Base-by-base conservation (phyloP, 1,139 yeast species). In the Scheffersomyces insectosa region DNA sequence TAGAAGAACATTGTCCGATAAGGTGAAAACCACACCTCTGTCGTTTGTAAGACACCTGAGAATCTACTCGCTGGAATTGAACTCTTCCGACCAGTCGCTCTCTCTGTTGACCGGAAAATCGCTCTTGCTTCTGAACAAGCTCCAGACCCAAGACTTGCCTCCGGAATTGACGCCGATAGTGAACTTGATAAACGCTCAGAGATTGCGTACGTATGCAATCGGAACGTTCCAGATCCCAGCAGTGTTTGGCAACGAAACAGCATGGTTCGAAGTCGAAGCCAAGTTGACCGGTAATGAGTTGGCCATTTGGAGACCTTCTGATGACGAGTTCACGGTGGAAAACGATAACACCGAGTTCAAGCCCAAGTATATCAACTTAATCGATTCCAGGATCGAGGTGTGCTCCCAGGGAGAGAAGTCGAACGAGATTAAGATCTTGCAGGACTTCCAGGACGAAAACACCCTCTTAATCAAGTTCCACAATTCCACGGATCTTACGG, bases 271-370 rank as follows among this genome's bases (percentile, higher is more conserved):
- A 40, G 76, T 70, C 1, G 75, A 72, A 42, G 77, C 74, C 28
- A 73, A 75, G 50, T 60, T 80, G 45, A 68, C 75, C 11, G 85
- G 85, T 28, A 71, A 68, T 35, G 84, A 80, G 54, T 66, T 80
- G 50, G 68, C 77, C 3, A 66, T 78, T 38, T 76, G 80, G 79
- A 62, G 71, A 41, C 62, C 71, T 31, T 60, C 67, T 8, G 53
- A 54, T 12, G 61, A 52, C 6, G 64, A 59, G 11, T 59, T 44
- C 32, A 48, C 48, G n/a, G 51, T 51, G 8, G 67, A 57, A 14
- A 45, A 48, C 40, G 62, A 59, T 4, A 49, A 60, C 47, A 70
- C 68, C 43, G 75, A 72, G 37, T 62, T 62, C 46, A 64, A 65
- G 38, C 79, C 82, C 3, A 69, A 72, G 36, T 77, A 77, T 51